phyloP scores from a whole-genome alignment of 2,329 filamentous ascomycete genomes.

The Hymenoscyphus fraxineus region DNA sequence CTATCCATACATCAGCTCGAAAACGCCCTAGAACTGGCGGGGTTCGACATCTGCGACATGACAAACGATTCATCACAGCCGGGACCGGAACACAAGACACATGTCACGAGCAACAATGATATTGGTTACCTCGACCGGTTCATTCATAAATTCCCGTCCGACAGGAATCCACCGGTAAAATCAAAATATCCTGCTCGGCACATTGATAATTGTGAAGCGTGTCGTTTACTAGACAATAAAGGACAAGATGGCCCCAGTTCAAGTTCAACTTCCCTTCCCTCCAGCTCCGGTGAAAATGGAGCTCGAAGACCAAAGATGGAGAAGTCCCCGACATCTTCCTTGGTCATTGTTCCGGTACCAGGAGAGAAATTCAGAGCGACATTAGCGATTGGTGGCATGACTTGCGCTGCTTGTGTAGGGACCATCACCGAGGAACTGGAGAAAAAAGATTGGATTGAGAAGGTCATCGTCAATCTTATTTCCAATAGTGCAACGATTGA shows the following conservation, averaged over 20 bases:
- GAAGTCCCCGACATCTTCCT: conserved; percentile 9
- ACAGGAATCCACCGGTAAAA: conserved; percentile 27
- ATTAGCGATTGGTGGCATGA: conserved; percentile 53
- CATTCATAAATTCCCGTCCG: conserved; percentile 22
- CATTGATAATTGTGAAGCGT: conserved; percentile 48
- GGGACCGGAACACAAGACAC: conserved; percentile 4
- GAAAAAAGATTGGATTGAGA: conserved; percentile 45
- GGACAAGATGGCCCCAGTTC: conserved; percentile 19
- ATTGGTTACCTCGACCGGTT: conserved; percentile 31
- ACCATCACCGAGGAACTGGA: conserved; percentile 46
- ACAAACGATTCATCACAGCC: conserved; percentile 15
- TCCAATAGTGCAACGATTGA: conserved; percentile 48
- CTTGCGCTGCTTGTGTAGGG: conserved; percentile 51
- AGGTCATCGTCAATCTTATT: conserved; percentile 48
- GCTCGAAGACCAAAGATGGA: conserved; percentile 5
- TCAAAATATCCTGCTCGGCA: conserved; percentile 30
- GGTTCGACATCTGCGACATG: conserved; percentile 52
- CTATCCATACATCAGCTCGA: conserved; percentile 42
- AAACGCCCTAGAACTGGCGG: conserved; percentile 50
- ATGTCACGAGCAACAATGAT: conserved; percentile 19
- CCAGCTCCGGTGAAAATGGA: conserved; percentile 1
- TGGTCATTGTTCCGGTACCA: conserved; percentile 37
- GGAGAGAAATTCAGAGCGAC: conserved; percentile 46
- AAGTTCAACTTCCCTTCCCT: background rate
- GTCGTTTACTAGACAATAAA: conserved; percentile 39